phyloP scores from a whole-genome alignment of 169 alveolate species.

The Babesia caballi region DNA sequence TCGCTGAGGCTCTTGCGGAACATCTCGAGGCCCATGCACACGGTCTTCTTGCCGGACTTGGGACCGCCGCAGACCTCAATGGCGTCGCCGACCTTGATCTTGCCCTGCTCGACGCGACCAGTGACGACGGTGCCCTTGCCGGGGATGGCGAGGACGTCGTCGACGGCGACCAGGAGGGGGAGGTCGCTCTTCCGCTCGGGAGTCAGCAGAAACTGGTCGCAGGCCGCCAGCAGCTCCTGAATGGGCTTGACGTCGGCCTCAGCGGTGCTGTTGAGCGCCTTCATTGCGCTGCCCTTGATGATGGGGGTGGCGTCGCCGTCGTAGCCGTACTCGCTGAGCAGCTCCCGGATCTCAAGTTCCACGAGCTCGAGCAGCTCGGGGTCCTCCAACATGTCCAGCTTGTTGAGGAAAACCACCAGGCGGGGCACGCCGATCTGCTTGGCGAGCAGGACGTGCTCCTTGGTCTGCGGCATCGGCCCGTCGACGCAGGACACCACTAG shows the following conservation, averaged over 20 bases:
- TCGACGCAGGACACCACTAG: constrained; percentile 93
- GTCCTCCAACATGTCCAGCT: constrained; percentile 90
- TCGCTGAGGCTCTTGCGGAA: constrained; percentile 88
- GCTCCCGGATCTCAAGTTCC: constrained; percentile 92
- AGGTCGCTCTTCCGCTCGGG: constrained; percentile 85
- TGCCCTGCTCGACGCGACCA: constrained; percentile 93
- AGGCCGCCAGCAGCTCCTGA: constrained; percentile 80
- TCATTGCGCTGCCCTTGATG: constrained; percentile 90
- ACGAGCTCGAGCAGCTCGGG: constrained; percentile 91
- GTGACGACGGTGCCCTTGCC: constrained; percentile 94
- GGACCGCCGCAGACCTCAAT: constrained; percentile 88
- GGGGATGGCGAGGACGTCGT: constrained; percentile 83
- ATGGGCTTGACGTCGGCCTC: constrained; percentile 73
- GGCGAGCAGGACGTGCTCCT: constrained; percentile 87
- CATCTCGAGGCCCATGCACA: constrained; percentile 87
- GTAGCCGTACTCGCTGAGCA: constrained; percentile 83
- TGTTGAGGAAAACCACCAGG: constrained; percentile 88
- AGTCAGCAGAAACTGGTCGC: constrained; percentile 81
- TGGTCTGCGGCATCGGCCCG: constrained; percentile 96
- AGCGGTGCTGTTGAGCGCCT: constrained; percentile 80
- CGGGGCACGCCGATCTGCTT: constrained; percentile 88
- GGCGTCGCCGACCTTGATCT: constrained; percentile 84
- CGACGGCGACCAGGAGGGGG: constrained; percentile 87
- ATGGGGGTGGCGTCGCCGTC: constrained; percentile 88
- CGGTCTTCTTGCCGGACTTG: constrained; percentile 76